These are phyloP conservation scores for Forsythia suspensa DNA, from an alignment of 257 asterid genomes.

Conservation along the genomic window DNA sequence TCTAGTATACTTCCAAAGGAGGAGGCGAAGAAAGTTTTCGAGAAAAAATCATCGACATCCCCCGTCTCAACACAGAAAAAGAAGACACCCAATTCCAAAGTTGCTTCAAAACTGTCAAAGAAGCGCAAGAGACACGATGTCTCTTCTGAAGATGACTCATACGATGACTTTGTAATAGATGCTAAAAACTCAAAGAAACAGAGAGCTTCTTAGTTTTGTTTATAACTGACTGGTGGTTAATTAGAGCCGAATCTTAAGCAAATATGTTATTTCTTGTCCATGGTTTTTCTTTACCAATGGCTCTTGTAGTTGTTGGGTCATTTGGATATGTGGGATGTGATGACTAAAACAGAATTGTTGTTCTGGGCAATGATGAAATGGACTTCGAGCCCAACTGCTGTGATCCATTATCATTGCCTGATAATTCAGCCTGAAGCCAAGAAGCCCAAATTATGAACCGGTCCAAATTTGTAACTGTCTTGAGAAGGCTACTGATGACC, in stretches of 20 bases:
- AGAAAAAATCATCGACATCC: slow-evolving; percentile 42
- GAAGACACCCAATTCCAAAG: slow-evolving; percentile 46
- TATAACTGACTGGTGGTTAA: not conserved
- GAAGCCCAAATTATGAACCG: too few relatives aligned
- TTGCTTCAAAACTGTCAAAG: slow-evolving; percentile 42
- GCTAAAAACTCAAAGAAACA: slow-evolving; percentile 41
- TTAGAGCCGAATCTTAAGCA: not conserved
- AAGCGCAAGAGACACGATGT: slow-evolving; percentile 49
- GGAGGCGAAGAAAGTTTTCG: slow-evolving; percentile 65
- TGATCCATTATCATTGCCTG: too few relatives aligned
- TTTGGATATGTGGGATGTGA: too few relatives aligned
- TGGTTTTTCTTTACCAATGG: not conserved
- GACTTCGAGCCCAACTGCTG: too few relatives aligned
- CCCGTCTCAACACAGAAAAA: slow-evolving; percentile 40
- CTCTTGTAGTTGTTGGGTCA: not conserved
- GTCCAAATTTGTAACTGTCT: too few relatives aligned
- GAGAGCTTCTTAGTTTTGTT: slow-evolving; percentile 30
- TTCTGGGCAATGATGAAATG: too few relatives aligned
- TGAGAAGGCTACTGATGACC: too few relatives aligned
- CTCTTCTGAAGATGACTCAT: slow-evolving; percentile 48
- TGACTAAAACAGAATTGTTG: too few relatives aligned
- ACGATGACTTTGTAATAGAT: slow-evolving; percentile 50
- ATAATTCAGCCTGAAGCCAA: too few relatives aligned
- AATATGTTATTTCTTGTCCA: not conserved
- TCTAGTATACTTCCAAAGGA: slow-evolving; percentile 81